Conservation (phyloP, 148 eudicot genomes). For the Linanthus parryae region DNA sequence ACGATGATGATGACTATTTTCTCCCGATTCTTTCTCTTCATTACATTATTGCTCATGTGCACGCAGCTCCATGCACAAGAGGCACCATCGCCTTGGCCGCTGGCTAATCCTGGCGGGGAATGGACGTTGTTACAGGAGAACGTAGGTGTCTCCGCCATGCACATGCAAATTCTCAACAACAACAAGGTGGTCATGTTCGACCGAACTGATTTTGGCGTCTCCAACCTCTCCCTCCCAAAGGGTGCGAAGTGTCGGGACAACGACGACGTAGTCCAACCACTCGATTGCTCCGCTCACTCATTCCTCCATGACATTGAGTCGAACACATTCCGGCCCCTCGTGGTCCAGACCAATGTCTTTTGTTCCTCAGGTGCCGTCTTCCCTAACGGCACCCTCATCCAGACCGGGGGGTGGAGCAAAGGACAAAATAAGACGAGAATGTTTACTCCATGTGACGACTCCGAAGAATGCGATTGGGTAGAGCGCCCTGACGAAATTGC, state of each 20-base stretch:
- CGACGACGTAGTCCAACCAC: slow-evolving; percentile 10
- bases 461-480: slow-evolving; percentile 49
- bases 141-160: slow-evolving; percentile 84
- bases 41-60: too few species aligned
- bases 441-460: too few species aligned
- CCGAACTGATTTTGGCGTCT: slow-evolving; percentile 68
- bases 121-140: slow-evolving; percentile 37
- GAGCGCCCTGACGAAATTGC: slow-evolving; percentile 26
- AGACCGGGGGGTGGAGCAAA: slow-evolving; percentile 60
- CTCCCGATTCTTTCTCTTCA: too few species aligned
- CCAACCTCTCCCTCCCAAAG: slow-evolving; percentile 47
- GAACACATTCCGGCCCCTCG: slow-evolving; percentile 59
- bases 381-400: slow-evolving; percentile 54
- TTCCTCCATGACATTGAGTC: slow-evolving; percentile 52
- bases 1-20: too few species aligned
- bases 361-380: slow-evolving; percentile 68
- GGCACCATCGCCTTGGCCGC: too few species aligned
- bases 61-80: too few species aligned
- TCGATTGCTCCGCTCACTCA: slow-evolving; percentile 73
- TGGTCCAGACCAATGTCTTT: slow-evolving; percentile 50
- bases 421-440: too few species aligned
- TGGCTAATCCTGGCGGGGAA: too few species aligned
- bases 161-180: slow-evolving; percentile 70
- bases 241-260: slow-evolving; percentile 24
- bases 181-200: slow-evolving; percentile 67